Base-by-base conservation (phyloP, 78 protist species). In the Planoprotostelium fungivorum region DNA sequence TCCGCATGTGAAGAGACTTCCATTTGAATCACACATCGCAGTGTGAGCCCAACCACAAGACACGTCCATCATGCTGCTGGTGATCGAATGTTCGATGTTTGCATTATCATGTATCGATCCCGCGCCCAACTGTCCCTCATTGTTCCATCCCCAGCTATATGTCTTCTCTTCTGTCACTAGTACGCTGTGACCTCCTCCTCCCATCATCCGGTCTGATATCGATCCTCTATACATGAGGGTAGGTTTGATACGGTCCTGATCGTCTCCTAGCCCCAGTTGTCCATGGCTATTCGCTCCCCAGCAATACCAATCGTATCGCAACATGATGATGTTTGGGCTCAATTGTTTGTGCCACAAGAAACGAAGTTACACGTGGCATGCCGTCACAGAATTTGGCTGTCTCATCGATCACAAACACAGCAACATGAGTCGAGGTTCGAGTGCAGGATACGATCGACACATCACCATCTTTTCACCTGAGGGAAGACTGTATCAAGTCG, bases 401-500 rank as follows among this genome's bases (percentile, higher is more conserved):
- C 5, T 51, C 73, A 51, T 25, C 5, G 31, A 51, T 51, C 73
- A 51, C 16, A 51, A 25, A 5, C 73, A 51, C 5, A 51, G 31
- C 73, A 51, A 51, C 73, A 51, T 51, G 73, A 51, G 73, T 16
- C 73, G 73, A 51, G 73, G 73, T 5, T 25, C 73, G 73, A 51
- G 73, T 51, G 98, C 98, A 28, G 99, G 99, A 16, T 98, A 96
- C 73, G 99, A 98, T 89, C 94, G 97, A 87, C 96, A 97, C 93
- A 97, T 98, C 88, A 96, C 99, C 28, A 95, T 98, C 85, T 98
- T 98, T 85, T 95, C 98, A 9, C 99, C 99, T 10, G 98, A 98
- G n/a, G 99, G 99, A 31, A 90, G 97, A 29, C 94, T 98, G n/a
- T 98, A 97, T 89, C 99, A 98, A 91, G 99, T 98, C 37, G 98